phyloP scores from a whole-genome alignment of 2,329 filamentous ascomycete genomes.

The Colletotrichum abscissum region DNA sequence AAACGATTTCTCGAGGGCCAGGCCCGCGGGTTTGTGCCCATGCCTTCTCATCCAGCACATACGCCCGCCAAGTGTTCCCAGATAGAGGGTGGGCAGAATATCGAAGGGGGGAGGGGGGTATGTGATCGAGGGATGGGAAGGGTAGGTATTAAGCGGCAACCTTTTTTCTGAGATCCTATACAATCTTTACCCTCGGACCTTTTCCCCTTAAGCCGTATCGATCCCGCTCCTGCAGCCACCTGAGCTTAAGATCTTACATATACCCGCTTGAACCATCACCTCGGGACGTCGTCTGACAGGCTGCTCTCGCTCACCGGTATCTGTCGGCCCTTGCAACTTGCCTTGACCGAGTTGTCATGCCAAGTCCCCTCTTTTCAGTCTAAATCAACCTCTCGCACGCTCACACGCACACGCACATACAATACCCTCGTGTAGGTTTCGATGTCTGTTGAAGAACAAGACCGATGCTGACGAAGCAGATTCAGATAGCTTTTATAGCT shows the following conservation, averaged over 20 bases:
- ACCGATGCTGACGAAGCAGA: not conserved
- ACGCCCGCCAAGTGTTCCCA: constrained; percentile 15
- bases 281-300: constrained; percentile 32
- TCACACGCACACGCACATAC: too few species aligned
- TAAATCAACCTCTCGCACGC: constrained; percentile 19
- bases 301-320: constrained; percentile 28
- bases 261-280: constrained; percentile 32
- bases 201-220: constrained; percentile 11
- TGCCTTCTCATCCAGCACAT: not conserved
- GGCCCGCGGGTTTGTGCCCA: not conserved
- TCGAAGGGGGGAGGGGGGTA: not conserved
- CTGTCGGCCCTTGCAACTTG: constrained; percentile 27
- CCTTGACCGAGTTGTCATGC: constrained; percentile 33
- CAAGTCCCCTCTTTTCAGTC: constrained; percentile 22
- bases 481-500: not conserved
- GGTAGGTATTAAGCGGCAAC: too few species aligned
- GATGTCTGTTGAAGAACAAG: not conserved
- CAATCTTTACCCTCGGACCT: not conserved
- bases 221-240: constrained; percentile 20
- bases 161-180: constrained; percentile 5
- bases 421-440: not conserved
- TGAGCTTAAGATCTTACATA: constrained; percentile 34
- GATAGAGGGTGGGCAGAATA: not conserved
- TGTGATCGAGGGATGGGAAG: not conserved
- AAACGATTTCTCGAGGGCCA: constrained; percentile 22